These are phyloP conservation scores for Nannizzia gypsea DNA, from an alignment of 2,329 filamentous ascomycete genomes.

Conservation along the genomic window DNA sequence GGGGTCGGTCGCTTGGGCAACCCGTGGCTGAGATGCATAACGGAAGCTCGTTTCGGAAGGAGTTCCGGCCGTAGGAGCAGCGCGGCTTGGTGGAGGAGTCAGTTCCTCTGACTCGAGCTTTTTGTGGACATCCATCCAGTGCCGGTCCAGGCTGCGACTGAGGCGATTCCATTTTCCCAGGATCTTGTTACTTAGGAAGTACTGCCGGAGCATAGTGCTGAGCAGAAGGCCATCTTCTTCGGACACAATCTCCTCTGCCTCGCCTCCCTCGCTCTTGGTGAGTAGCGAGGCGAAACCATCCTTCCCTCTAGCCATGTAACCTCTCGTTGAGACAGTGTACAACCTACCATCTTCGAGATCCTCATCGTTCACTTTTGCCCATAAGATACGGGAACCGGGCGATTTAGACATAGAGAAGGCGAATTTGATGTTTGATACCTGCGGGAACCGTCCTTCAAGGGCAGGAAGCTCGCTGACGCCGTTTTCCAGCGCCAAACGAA, in stretches of 20 bases:
- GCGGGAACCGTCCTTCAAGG: constrained; percentile 71
- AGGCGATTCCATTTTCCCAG: constrained; percentile 68
- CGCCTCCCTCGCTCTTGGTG: constrained; percentile 63
- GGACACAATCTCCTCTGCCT: constrained; percentile 63
- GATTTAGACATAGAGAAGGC: constrained; percentile 55
- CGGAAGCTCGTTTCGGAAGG: not conserved
- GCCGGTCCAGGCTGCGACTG: constrained; percentile 47
- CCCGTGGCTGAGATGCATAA: not conserved
- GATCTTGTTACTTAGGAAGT: constrained; percentile 77
- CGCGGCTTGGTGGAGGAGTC: constrained; percentile 1
- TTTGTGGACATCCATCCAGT: constrained; percentile 57
- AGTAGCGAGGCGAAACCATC: constrained; percentile 71
- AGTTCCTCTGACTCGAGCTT: constrained; percentile 40
- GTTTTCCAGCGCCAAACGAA: constrained; percentile 75
- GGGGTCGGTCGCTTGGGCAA: not conserved
- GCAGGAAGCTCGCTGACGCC: constrained; percentile 69
- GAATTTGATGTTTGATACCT: constrained; percentile 74
- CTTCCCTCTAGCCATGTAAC: constrained; percentile 82
- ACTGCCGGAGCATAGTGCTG: constrained; percentile 75
- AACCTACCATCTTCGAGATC: constrained; percentile 50
- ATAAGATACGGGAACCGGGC: constrained; percentile 51
- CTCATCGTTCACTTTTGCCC: constrained; percentile 48
- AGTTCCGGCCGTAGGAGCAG: not conserved
- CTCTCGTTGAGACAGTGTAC: constrained; percentile 67
- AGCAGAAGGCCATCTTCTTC: constrained; percentile 83